These are phyloP conservation scores for Phytopythium cucurbitacearum DNA, from an alignment of 352 stramenopile genomes.

Conservation along the genomic window DNA sequence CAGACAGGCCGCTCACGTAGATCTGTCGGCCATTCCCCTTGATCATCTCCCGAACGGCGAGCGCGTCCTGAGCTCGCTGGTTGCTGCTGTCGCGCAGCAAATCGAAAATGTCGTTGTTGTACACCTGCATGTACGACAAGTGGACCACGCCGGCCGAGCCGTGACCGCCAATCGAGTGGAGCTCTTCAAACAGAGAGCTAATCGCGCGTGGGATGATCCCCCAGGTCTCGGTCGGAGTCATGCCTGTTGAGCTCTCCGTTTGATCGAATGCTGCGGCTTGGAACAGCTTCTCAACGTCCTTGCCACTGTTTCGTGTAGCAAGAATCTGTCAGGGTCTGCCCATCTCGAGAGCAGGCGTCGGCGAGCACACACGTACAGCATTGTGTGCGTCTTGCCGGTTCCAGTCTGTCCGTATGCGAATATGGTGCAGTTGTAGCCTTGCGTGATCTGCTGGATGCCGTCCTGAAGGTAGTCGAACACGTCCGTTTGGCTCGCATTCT, in stretches of 20 bases:
- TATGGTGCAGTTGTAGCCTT: slow-evolving; percentile 90
- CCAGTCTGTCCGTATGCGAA: slow-evolving; percentile 91
- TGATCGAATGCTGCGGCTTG: background rate
- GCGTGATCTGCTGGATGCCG: slow-evolving; percentile 69
- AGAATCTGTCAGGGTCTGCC: background rate
- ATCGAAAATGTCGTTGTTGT: slow-evolving; percentile 84
- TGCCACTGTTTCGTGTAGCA: slow-evolving; percentile 24
- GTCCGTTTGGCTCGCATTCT: slow-evolving; percentile 50
- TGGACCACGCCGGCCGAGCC: slow-evolving; percentile 69
- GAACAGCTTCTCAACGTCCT: slow-evolving; percentile 40
- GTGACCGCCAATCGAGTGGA: slow-evolving; percentile 37
- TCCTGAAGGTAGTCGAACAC: slow-evolving; percentile 74
- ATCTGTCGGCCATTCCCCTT: slow-evolving; percentile 80
- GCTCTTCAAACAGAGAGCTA: slow-evolving; percentile 78
- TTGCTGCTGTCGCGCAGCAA: slow-evolving; percentile 66
- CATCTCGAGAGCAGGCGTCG: too few relatives aligned
- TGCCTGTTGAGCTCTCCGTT: slow-evolving; percentile 5
- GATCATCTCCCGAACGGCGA: slow-evolving; percentile 60
- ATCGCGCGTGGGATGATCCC: slow-evolving; percentile 86
- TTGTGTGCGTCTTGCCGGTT: slow-evolving; percentile 89
- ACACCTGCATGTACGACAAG: slow-evolving; percentile 92
- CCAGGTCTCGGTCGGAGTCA: slow-evolving; percentile 23
- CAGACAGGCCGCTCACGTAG: slow-evolving; percentile 88
- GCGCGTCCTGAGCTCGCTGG: slow-evolving; percentile 42
- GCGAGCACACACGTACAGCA: slow-evolving; percentile 45